phyloP scores from a whole-genome alignment of 495 filamentous ascomycete genomes.

The Aspergillus asperescens region DNA sequence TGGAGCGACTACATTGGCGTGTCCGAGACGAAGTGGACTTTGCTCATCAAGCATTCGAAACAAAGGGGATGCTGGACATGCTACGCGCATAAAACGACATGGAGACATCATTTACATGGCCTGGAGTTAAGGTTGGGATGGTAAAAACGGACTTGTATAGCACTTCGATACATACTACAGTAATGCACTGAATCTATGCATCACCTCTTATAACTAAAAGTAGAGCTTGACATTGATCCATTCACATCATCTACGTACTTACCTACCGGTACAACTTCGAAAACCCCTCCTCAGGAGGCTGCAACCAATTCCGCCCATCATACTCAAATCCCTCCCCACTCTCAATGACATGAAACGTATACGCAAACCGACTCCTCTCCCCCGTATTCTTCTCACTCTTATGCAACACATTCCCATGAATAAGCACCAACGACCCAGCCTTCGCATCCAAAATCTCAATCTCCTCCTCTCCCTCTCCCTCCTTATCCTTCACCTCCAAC shows the following conservation, averaged over 20 bases:
- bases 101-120: background rate
- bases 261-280: slow-evolving; percentile 51
- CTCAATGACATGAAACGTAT: slow-evolving; percentile 97
- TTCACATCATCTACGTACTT: background rate
- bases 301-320: slow-evolving; percentile 88
- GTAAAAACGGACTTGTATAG: slow-evolving; percentile 4
- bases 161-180: background rate
- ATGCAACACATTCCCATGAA: slow-evolving; percentile 94
- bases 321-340: slow-evolving; percentile 66
- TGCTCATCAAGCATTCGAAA: slow-evolving; percentile 70
- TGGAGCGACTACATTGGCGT: slow-evolving; percentile 57
- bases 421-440: slow-evolving; percentile 83
- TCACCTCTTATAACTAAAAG: too few relatives aligned
- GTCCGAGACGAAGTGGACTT: slow-evolving; percentile 75
- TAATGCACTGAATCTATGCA: background rate
- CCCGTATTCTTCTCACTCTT: slow-evolving; percentile 93
- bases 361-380: slow-evolving; percentile 80
- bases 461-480: slow-evolving; percentile 38
- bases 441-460: slow-evolving; percentile 73
- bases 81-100: slow-evolving; percentile 36
- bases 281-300: slow-evolving; percentile 72
- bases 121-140: slow-evolving; percentile 3
- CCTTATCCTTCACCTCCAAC: slow-evolving; percentile 30
- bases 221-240: background rate
- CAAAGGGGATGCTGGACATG: slow-evolving; percentile 80